These are phyloP conservation scores for Pythium grandisporangium DNA, from an alignment of 352 stramenopile genomes.

Conservation along the genomic window DNA sequence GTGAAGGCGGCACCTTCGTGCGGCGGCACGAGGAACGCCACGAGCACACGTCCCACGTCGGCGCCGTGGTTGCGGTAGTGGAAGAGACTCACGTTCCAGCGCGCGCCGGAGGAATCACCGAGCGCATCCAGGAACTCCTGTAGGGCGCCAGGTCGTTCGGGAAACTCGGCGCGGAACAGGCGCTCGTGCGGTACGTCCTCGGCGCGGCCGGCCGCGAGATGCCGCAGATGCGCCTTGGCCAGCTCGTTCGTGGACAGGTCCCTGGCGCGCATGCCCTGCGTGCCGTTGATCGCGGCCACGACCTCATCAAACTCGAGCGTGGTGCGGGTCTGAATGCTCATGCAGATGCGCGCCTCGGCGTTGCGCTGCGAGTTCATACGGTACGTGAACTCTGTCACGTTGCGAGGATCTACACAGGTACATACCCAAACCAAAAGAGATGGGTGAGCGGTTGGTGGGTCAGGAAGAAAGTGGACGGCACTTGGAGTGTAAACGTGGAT, in stretches of 20 bases:
- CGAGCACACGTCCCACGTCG: constrained; percentile 96
- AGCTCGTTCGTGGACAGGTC: constrained; percentile 96
- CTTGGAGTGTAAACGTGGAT: neutral
- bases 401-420: constrained; percentile 53
- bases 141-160: constrained; percentile 85
- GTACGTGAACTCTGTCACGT: constrained; percentile 98
- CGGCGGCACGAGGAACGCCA: constrained; percentile 91
- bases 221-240: constrained; percentile 92
- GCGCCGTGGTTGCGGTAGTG: constrained; percentile 99
- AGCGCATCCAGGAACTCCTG: constrained; percentile 92
- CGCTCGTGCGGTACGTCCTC: constrained; percentile 86
- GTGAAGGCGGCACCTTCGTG: constrained; percentile 45
- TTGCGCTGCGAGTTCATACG: constrained; percentile 75
- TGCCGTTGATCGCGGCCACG: constrained; percentile 52
- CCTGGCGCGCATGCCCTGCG: constrained; percentile 82
- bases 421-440: too few species aligned
- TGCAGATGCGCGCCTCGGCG: constrained; percentile 87
- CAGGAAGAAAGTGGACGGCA: too few species aligned
- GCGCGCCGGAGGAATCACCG: constrained; percentile 33
- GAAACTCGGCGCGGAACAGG: constrained; percentile 96
- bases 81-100: constrained; percentile 98
- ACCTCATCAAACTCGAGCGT: constrained; percentile 53
- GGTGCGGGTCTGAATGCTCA: constrained; percentile 92
- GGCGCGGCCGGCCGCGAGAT: constrained; percentile 91
- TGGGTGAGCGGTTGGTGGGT: too few species aligned